Evolutionary conservation across 1,139 yeast species (phyloP), one percentile per base, ranked within the genome.

Genomic region (Yamadazyma sp.): DNA sequence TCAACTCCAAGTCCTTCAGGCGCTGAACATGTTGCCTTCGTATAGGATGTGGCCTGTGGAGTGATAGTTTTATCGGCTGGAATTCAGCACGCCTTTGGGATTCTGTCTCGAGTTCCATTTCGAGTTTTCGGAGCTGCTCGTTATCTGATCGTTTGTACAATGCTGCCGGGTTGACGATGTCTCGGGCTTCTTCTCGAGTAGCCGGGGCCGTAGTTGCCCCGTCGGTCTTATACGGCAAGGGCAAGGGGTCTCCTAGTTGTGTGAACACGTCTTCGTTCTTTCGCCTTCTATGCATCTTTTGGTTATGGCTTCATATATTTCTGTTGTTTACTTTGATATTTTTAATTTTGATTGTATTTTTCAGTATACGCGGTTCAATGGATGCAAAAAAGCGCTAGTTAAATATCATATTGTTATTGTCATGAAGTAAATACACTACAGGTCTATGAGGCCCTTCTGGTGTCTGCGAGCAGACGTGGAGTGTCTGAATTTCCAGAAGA

Each of bases 171-270:
- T 37, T 34, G 38, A 12, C 2, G 17, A 24, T 33, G 17, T 39
- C 24, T 20, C 30, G n/a, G 7, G 38, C 28, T 10, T 30, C 33
- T n/a, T 30, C 18, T 28, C 20, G 8, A 15, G 10, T 28, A 5
- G 27, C 16, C 3, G 18, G 17, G 3, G 18, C 3, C 7, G 26
- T 7, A 12, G 12, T 15, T n/a, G 8, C 8, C 5, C 22, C 22
- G 8, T 28, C 32, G 10, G 16, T 17, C 33, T 55, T 54, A 43
- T 66, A 66, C 6, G 69, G 66, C 29, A 66, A 49, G 3, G 73
- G 73, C 38, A 66, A 54, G 1, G 73, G 73, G 3, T 64, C 69
- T 1, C 73, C 72, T 30, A 64, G 43, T 37, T 46, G 48, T 5
- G 39, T 33, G 15, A 44, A 17, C 7, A 49, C 22, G 7, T 48